Base-by-base conservation (phyloP, 2,329 filamentous ascomycete genomes). In the Sporothrix pallida region DNA sequence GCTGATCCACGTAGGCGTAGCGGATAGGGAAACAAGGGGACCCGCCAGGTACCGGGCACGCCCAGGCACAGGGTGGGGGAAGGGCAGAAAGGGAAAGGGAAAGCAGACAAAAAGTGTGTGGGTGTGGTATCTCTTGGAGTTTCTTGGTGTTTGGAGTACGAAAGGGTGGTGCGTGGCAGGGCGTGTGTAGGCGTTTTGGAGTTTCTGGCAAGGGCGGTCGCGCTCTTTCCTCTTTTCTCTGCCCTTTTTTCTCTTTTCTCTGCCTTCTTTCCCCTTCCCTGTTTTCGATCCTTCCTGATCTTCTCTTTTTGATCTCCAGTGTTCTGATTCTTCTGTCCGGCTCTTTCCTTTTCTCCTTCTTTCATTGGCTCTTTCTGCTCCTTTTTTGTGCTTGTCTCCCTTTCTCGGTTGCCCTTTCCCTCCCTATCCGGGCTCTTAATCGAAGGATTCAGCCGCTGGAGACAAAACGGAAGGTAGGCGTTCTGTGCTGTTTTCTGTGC, bases 381-480 rank as follows among this genome's bases (percentile, higher is more conserved):
- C 31, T 37, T 37, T 37, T 37, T 37, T 5, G 2, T 37, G 31
- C 3, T 37, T 7, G 31, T 37, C 31, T n/a, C 60, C 20, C 10
- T 31, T 52, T 52, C 26, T 56, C 67, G 31, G 31, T 23, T 50
- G 48, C 50, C 3, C 67, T 52, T 54, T 42, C 48, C 31, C 48
- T 42, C 13, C 65, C n/a, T 23, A 15, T 44, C 50, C 67, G 12
- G 46, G 46, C 9, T 48, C 50, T 44, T 31, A 7, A 37, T 52
- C 46, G 65, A 69, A 69, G 65, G 65, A 69, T 69, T 69, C 65
- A 54, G 46, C 65, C 46, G 23, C 23, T 69, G 63, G 63, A 17
- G 42, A 48, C 23, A 68, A 9, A 37, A 46, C 62, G 62, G 65
- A 68, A 68, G 65, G 67, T 15, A 42, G 48, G 48, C 26, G 31